Evolutionary conservation across 345 rosid species (phyloP), one percentile per base, ranked within the genome.

Genomic region (Pugionium cornutum): DNA sequence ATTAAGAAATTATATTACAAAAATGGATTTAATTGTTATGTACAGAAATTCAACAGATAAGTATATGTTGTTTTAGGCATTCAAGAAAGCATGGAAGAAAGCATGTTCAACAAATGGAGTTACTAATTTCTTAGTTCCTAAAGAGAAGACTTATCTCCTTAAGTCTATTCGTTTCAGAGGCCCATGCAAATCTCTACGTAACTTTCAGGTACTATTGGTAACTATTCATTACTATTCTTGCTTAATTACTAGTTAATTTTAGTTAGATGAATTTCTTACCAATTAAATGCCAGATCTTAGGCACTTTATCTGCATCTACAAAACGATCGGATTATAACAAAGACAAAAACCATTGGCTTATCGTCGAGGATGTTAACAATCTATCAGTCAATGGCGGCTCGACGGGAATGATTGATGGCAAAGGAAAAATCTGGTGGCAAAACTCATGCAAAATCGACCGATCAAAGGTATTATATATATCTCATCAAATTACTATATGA

Each of bases 351-450:
- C 88, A 82, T 51, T 92, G 98, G 98, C 75, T 92, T 63, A 0
- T 78, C 4, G 69, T 92, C 43, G 86, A 84, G 2, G 55, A 40
- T 7, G 81, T 92, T 46, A 10, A 82, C 4, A 80, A 84, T 70
- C 45, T 92, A 41, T 25, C 48, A 10, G 62, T 92, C 9, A 74
- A 80, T 50, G 98, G 98, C 3, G 97, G 89, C 28, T 91, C 92
- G 35, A 79, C 68, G 7, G 96, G 98, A 34, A 81, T 66, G 32
- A 74, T 92, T 2, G 73, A 89, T 64, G 98, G 98, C 6, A 86
- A 88, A 18, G 98, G 98, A 11, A 75, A 83, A 28, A 81, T 82
- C 26, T 92, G 98, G 97, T 92, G 98, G 97, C 62, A 87, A 69
- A 84, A 86, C 42, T 92, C 98, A 8, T 89, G 98, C 82, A 92